A percentile compares a stretch with the other conserved stretches of the same genome.
These are phyloP conservation scores for Yamadazyma triangularis DNA, from an alignment of 1,139 yeast species.

Conservation along the genomic window DNA sequence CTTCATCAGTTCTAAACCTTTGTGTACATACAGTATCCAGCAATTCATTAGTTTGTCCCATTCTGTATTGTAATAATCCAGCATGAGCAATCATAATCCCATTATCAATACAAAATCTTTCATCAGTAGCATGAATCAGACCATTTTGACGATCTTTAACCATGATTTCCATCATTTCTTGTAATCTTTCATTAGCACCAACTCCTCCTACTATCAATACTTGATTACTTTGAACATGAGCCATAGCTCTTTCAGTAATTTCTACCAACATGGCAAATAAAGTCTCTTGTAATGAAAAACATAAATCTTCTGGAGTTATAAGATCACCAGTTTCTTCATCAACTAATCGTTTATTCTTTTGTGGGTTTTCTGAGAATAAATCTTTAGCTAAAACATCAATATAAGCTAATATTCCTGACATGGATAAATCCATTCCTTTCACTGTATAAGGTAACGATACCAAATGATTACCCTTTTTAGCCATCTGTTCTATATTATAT, in stretches of 20 bases:
- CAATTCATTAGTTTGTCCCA: constrained; percentile 63
- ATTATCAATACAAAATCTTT: constrained; percentile 92
- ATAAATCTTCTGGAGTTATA: constrained; percentile 80
- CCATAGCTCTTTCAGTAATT: constrained; percentile 97
- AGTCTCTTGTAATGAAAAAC: constrained; percentile 90
- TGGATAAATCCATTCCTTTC: constrained; percentile 96
- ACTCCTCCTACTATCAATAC: constrained; percentile 97
- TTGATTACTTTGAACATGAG: constrained; percentile 86
- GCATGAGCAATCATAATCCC: constrained; percentile 99
- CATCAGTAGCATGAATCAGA: constrained; percentile 88
- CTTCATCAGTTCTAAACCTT: constrained; percentile 91
- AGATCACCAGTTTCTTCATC: constrained; percentile 50
- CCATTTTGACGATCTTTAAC: constrained; percentile 81
- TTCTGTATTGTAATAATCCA: constrained; percentile 80
- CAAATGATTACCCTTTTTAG: constrained; percentile 65
- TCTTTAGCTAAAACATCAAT: constrained; percentile 79
- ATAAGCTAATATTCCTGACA: constrained; percentile 90
- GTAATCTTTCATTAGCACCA: constrained; percentile 87
- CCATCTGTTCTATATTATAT: constrained; percentile 91
- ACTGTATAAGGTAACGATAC: constrained; percentile 90
- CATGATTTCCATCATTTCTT: constrained; percentile 95
- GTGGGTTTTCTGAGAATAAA: constrained; percentile 44
- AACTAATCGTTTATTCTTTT: constrained; percentile 44
- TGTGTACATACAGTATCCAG: constrained; percentile 85
- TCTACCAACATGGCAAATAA: constrained; percentile 95